Percentiles rank a stretch among this genome's conserved stretches.
phyloP scores from a whole-genome alignment of 257 asterid genomes.

The Misopates orontium region DNA sequence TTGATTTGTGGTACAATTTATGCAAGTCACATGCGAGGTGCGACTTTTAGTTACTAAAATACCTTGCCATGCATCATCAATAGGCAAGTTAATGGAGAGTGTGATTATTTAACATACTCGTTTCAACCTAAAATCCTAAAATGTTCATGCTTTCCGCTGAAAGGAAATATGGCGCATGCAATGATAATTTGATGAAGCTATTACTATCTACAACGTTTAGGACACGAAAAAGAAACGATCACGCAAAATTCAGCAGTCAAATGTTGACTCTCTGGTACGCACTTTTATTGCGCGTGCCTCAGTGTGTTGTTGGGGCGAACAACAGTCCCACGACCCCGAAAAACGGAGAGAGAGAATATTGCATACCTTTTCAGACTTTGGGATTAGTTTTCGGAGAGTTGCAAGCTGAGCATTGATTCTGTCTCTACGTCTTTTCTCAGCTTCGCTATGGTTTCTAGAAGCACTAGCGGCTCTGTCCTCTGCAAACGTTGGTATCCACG shows the following conservation, averaged over 20 bases:
- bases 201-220: background rate
- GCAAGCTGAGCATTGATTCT: slow-evolving; percentile 82
- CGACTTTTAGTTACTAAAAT: background rate
- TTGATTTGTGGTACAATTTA: slow-evolving; percentile 15
- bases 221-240: background rate
- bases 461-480: slow-evolving; percentile 37
- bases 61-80: background rate
- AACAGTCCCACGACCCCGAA: no score
- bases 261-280: background rate
- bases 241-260: background rate
- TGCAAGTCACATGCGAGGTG: background rate
- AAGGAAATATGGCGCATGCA: background rate
- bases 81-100: background rate
- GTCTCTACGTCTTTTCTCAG: slow-evolving; percentile 86
- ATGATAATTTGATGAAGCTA: background rate
- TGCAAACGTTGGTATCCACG: slow-evolving; percentile 32
- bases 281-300: no score
- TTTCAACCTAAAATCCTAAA: background rate
- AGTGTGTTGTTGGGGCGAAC: no score
- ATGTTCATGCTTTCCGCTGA: background rate
- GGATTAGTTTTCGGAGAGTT: slow-evolving; percentile 71
- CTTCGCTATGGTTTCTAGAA: slow-evolving; percentile 78
- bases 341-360: background rate
- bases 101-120: background rate
- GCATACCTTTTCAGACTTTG: slow-evolving; percentile 74